phyloP scores from a whole-genome alignment of 2,329 filamentous ascomycete species.

The Exophiala viscosa region DNA sequence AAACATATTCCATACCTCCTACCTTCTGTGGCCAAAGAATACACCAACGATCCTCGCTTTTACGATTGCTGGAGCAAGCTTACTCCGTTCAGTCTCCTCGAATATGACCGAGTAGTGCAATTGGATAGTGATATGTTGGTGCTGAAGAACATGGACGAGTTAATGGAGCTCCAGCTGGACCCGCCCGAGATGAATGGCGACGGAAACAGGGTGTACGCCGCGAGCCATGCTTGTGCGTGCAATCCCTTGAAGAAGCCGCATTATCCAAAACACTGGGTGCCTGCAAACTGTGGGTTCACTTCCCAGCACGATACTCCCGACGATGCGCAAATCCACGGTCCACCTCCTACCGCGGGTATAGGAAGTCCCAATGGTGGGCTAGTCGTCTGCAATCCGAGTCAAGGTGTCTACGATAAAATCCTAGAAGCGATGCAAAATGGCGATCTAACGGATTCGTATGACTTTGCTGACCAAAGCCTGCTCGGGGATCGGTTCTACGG shows the following conservation, averaged over 20 bases:
- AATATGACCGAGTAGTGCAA: slow-evolving; percentile 77
- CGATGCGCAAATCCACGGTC: slow-evolving; percentile 51
- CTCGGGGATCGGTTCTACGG: slow-evolving; percentile 56
- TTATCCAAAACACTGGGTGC: slow-evolving; percentile 67
- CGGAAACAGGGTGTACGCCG: slow-evolving; percentile 70
- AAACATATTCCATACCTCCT: slow-evolving; percentile 70
- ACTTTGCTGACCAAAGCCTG: slow-evolving; percentile 59
- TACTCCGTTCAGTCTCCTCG: slow-evolving; percentile 68
- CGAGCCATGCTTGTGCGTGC: slow-evolving; percentile 79
- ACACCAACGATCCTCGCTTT: slow-evolving; percentile 74
- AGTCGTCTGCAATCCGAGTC: slow-evolving; percentile 59
- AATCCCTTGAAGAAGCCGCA: slow-evolving; percentile 75
- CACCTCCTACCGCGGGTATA: slow-evolving; percentile 49
- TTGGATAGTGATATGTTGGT: slow-evolving; percentile 88
- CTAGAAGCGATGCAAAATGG: slow-evolving; percentile 42
- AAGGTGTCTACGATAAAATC: slow-evolving; percentile 48
- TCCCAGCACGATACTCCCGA: slow-evolving; percentile 52
- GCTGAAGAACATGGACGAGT: slow-evolving; percentile 80
- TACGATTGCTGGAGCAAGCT: slow-evolving; percentile 90
- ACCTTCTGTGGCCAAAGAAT: slow-evolving; percentile 63
- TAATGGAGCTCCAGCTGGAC: slow-evolving; percentile 79
- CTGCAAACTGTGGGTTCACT: slow-evolving; percentile 60
- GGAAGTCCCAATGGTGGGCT: slow-evolving; percentile 60
- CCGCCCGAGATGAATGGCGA: slow-evolving; percentile 46
- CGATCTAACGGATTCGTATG: slow-evolving; percentile 45